Evolutionary conservation across 306 rosid species (phyloP).

Genomic region (Morella rubra): DNA sequence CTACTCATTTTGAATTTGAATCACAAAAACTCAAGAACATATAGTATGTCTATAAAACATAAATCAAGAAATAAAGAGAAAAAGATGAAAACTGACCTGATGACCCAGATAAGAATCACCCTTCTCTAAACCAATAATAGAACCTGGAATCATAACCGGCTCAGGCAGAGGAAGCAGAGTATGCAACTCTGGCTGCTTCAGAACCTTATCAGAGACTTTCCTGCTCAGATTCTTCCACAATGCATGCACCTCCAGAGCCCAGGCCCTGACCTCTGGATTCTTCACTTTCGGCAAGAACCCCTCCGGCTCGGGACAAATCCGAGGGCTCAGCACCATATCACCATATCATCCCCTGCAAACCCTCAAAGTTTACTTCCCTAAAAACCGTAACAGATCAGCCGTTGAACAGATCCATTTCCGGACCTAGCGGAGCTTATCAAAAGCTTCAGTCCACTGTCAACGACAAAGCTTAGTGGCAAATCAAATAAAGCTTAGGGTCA

Average conservation of each 20-base stretch:
- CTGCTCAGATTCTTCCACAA: conserved; percentile 78
- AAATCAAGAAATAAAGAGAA: not conserved
- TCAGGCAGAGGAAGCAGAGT: conserved; percentile 70
- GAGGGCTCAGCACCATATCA: conserved; percentile 45
- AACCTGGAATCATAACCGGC: conserved; percentile 64
- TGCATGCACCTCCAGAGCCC: conserved; percentile 76
- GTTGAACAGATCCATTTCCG: conserved; percentile 39
- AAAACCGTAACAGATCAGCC: conserved; percentile 37
- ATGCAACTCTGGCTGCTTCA: conserved; percentile 46
- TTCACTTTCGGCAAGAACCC: conserved; percentile 69
- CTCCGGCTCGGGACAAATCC: conserved; percentile 63
- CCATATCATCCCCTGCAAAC: conserved; percentile 75
- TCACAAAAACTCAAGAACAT: too few relatives aligned
- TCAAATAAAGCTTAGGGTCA: conserved; percentile 79
- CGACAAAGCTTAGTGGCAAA: conserved; percentile 55
- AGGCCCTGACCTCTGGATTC: conserved; percentile 55
- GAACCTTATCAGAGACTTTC: conserved; percentile 40
- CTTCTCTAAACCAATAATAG: conserved; percentile 80
- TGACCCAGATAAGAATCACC: conserved; percentile 97
- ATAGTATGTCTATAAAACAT: not conserved
- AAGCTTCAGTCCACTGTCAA: conserved; percentile 45
- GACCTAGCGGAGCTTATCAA: conserved; percentile 41
- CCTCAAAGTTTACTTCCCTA: conserved; percentile 40
- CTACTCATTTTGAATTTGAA: not conserved
- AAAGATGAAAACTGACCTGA: conserved; percentile 45